Conservation (phyloP, 1,284 basidiomycete genomes). For the Xerocomus cyaneibrunnescens region DNA sequence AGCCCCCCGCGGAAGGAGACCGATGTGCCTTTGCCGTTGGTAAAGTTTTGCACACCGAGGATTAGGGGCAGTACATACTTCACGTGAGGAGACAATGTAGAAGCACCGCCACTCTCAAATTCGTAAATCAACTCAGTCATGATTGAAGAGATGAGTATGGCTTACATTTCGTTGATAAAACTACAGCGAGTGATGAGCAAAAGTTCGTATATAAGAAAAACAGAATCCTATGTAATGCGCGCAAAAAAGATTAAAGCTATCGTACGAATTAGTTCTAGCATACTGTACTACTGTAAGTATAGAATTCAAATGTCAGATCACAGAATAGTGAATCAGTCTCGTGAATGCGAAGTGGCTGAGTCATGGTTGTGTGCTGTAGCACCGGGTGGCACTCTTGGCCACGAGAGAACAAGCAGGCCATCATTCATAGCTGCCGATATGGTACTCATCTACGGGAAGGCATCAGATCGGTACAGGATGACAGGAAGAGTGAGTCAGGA, state of each 20-base stretch:
- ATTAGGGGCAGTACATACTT: conserved; percentile 10
- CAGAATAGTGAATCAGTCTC: conserved; percentile 11
- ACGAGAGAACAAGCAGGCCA: conserved; percentile 31
- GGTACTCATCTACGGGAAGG: conserved; percentile 29
- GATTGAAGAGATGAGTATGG: not conserved
- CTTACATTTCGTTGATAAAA: not conserved
- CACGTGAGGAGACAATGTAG: too few species aligned
- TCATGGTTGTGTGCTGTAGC: conserved; percentile 14
- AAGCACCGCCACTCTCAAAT: not conserved
- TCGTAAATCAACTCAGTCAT: not conserved
- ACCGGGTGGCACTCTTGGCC: conserved; percentile 26
- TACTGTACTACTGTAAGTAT: conserved; percentile 6
- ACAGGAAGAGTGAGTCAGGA: conserved; percentile 3
- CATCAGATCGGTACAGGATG: conserved; percentile 6
- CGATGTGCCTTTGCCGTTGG: conserved; percentile 6
- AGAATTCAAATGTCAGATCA: not conserved
- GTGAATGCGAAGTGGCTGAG: not conserved
- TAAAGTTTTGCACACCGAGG: conserved; percentile 3
- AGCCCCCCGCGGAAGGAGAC: conserved; percentile 7
- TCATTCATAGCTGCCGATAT: conserved; percentile 38
- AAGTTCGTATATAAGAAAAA: not conserved
- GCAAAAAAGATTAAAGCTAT: conserved; percentile 5
- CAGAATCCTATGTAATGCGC: not conserved
- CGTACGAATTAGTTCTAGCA: conserved; percentile 20
- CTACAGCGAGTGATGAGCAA: conserved; percentile 8